phyloP scores from a whole-genome alignment of 2,329 filamentous ascomycete genomes.

The Monilinia fructicola region DNA sequence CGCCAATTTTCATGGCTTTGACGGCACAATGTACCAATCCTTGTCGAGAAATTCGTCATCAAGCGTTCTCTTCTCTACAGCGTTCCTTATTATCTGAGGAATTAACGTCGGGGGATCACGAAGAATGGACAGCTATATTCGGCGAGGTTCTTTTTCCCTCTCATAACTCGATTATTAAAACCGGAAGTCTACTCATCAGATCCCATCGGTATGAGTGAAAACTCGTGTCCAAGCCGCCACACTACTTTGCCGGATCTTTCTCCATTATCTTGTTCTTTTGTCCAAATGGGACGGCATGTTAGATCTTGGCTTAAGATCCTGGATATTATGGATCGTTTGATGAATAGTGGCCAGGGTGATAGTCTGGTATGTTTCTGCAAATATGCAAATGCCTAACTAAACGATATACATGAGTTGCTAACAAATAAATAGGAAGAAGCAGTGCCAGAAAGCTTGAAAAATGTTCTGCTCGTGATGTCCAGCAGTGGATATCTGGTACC shows the following conservation, averaged over 20 bases:
- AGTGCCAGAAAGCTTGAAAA: slow-evolving; percentile 92
- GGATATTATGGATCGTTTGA: slow-evolving; percentile 90
- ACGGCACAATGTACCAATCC: slow-evolving; percentile 92
- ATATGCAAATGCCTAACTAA: not conserved
- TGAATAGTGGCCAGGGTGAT: slow-evolving; percentile 92
- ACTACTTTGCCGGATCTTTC: slow-evolving; percentile 89
- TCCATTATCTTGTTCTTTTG: slow-evolving; percentile 86
- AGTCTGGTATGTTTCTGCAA: slow-evolving; percentile 63
- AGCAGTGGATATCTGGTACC: slow-evolving; percentile 81
- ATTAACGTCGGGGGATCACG: slow-evolving; percentile 77
- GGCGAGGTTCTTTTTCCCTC: slow-evolving; percentile 85
- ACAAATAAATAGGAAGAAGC: slow-evolving; percentile 72
- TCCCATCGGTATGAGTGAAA: slow-evolving; percentile 91
- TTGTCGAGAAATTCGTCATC: slow-evolving; percentile 86
- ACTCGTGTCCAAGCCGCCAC: slow-evolving; percentile 90
- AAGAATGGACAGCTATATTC: slow-evolving; percentile 95
- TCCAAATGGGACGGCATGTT: slow-evolving; percentile 86
- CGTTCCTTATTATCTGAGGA: slow-evolving; percentile 81
- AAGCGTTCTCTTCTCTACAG: slow-evolving; percentile 84
- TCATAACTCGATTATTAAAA: slow-evolving; percentile 83
- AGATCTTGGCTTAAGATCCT: slow-evolving; percentile 91
- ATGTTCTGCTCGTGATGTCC: slow-evolving; percentile 92
- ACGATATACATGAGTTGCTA: slow-evolving; percentile 20
- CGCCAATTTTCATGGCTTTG: slow-evolving; percentile 86
- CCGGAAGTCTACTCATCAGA: slow-evolving; percentile 93